phyloP scores from a whole-genome alignment of 805 yeast species.

The Saccharomycopsis vini region DNA sequence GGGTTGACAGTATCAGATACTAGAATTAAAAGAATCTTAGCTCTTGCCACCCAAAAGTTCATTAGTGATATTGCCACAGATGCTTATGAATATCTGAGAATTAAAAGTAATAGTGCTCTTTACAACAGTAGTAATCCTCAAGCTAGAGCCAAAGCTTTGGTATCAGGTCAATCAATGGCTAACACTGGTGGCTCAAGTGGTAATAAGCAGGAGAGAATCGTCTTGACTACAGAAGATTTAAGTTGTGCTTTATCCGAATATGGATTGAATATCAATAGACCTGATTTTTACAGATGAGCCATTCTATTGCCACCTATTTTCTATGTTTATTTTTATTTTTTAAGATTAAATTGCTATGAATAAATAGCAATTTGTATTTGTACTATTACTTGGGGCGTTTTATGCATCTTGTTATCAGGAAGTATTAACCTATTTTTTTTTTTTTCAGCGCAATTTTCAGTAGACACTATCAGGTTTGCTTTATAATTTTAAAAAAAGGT shows the following conservation, averaged over 20 bases:
- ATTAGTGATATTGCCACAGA: slow-evolving; percentile 91
- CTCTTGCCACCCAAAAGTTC: slow-evolving; percentile 93
- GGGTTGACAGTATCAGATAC: slow-evolving; percentile 78
- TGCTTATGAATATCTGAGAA: slow-evolving; percentile 91
- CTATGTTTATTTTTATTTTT: background rate
- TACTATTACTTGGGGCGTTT: no score
- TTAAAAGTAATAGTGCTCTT: slow-evolving; percentile 83
- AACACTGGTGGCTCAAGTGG: slow-evolving; percentile 27
- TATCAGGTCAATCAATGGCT: slow-evolving; percentile 40
- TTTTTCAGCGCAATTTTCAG: no score
- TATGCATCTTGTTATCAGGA: no score
- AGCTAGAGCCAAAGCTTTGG: slow-evolving; percentile 68
- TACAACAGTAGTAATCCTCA: slow-evolving; percentile 80
- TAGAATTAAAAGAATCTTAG: slow-evolving; percentile 73
- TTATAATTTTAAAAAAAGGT: no score
- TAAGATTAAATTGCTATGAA: no score
- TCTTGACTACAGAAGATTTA: slow-evolving; percentile 86
- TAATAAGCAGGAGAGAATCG: slow-evolving; percentile 64
- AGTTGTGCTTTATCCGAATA: slow-evolving; percentile 90
- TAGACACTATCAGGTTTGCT: no score
- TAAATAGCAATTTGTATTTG: no score
- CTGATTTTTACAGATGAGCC: slow-evolving; percentile 77
- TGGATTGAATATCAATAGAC: slow-evolving; percentile 81
- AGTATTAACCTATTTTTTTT: no score
- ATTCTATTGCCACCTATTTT: background rate